Evolutionary conservation across 148 eudicot genomes (phyloP), one percentile per base, ranked within the genome.

Genomic region (Camellia granthamiana): DNA sequence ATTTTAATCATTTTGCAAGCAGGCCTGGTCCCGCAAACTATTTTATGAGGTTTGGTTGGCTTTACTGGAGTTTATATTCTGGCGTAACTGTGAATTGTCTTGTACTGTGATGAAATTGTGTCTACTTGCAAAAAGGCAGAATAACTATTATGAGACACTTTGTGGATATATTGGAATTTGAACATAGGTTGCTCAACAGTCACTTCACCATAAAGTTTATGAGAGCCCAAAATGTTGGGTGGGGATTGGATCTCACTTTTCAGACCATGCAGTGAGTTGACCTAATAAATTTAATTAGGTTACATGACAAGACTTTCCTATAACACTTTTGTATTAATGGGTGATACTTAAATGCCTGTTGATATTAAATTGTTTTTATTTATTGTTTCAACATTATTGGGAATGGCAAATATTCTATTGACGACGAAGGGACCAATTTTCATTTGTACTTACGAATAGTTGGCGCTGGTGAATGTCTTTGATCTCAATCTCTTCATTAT

Each of bases 11-110:
- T 41, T 72, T 18, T 52, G 61, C 77, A 82, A 69, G 76, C 72
- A 72, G 77, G 77, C 59, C 61, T 82, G 81, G 77, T 72, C 77
- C 67, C 18, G 46, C 84, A 52, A 72, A 42, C 52, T 49, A 49
- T 7, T 49, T 49, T 49, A 7, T 38, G 81, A 77, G 84, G 81
- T 78, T 64, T 72, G 77, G 81, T 30, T 71, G 80, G 81, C 44
- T 77, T 70, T 69, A 77, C 72, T 65, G 68, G 75, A 49, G 70
- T 56, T 77, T 54, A 71, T 42, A 52, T 81, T 81, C 69, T 81
- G 58, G 69, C 52, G 58, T 77, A 70, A 77, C 76, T 69, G 55
- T 2, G 72, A 59, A 49, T 30, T 77, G 58, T 60, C 76, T 46
- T 49, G 60, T 66, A 18, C 23, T 81, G 23, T 76, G 41, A 54